Conservation (phyloP, 2,329 filamentous ascomycete species). For the Huntiella abstrusa region DNA sequence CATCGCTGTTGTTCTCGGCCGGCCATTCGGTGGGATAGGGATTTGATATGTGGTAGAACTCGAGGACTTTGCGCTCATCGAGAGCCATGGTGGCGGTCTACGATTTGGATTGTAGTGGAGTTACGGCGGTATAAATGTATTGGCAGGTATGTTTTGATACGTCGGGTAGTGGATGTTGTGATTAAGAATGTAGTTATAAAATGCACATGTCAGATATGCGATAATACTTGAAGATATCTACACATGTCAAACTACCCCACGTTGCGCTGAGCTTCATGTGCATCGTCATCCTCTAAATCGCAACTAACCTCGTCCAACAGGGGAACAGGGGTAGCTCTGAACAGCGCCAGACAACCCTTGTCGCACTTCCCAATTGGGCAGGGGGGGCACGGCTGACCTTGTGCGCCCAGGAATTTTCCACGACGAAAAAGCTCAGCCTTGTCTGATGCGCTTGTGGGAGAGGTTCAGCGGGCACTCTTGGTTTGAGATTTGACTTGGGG, state of each 20-base stretch:
- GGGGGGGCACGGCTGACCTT: slow-evolving; percentile 1
- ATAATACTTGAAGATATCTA: slow-evolving; percentile 2
- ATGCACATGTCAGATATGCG: not conserved
- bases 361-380: no score
- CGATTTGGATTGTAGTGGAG: no score
- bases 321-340: no score
- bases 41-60: slow-evolving; percentile 72
- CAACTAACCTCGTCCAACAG: no score
- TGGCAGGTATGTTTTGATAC: no score
- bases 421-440: slow-evolving; percentile 9
- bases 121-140: no score
- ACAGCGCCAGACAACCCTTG: no score
- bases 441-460: not conserved
- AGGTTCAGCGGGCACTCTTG: not conserved
- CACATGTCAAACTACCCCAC: no score
- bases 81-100: slow-evolving; percentile 22
- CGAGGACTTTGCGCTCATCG: slow-evolving; percentile 57
- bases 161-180: no score
- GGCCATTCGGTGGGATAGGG: slow-evolving; percentile 77
- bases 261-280: no score
- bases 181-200: no score
- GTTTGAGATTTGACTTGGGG: not conserved
- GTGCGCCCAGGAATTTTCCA: slow-evolving; percentile 1
- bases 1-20: slow-evolving; percentile 53
- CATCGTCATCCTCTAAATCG: no score